phyloP scores from a whole-genome alignment of 2,329 filamentous ascomycete genomes.

The Bipolaris oryzae region DNA sequence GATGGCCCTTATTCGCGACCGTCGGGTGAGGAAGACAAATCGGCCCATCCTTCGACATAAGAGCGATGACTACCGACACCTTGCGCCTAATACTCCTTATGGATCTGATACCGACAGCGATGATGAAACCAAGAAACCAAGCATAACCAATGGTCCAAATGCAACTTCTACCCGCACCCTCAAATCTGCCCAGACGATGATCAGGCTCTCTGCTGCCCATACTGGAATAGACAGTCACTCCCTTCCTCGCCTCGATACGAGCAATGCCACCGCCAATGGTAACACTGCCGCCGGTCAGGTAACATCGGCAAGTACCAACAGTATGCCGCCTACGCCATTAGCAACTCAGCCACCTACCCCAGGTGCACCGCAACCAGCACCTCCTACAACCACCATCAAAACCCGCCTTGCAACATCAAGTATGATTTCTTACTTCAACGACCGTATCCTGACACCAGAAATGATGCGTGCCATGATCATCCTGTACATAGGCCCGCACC shows the following conservation, averaged over 20 bases:
- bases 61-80: conserved; percentile 82
- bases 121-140: conserved; percentile 30
- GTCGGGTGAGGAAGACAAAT: conserved; percentile 78
- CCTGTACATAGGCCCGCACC: conserved; percentile 91
- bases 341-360: conserved; percentile 24
- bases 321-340: conserved; percentile 28
- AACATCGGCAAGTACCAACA: conserved; percentile 17
- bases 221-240: conserved; percentile 38
- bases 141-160: conserved; percentile 14
- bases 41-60: conserved; percentile 79
- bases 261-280: conserved; percentile 25
- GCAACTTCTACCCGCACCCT: conserved; percentile 34
- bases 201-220: conserved; percentile 49
- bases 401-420: conserved; percentile 92
- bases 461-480: conserved; percentile 99
- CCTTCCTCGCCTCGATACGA: conserved; percentile 27
- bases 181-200: conserved; percentile 44
- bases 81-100: conserved; percentile 80
- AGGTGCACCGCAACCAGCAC: conserved; percentile 35
- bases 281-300: conserved; percentile 24
- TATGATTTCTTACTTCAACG: conserved; percentile 99
- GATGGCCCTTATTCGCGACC: conserved; percentile 89
- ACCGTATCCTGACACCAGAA: conserved; percentile 90
- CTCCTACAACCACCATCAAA: conserved; percentile 61
- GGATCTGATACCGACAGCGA: conserved; percentile 72